Evolutionary conservation across 176 grass and related monocot species (phyloP).

Genomic region (Raddia guianensis): DNA sequence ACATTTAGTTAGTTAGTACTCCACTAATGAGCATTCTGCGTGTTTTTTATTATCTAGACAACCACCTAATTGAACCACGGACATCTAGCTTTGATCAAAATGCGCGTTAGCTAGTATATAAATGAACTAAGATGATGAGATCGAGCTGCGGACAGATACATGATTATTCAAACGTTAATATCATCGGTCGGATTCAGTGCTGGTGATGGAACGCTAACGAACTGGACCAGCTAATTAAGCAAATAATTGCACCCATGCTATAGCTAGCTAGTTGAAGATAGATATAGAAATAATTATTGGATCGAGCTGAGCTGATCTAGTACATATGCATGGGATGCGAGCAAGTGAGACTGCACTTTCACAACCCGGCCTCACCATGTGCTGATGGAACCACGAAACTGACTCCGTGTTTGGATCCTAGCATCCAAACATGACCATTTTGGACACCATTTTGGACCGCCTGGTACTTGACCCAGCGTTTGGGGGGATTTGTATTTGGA

Average conservation of each 20-base stretch:
- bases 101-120: not conserved
- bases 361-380: slow-evolving; percentile 7
- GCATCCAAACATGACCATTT: not conserved
- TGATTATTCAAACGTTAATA: not conserved
- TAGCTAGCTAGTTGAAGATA: not conserved
- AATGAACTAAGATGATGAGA: not conserved
- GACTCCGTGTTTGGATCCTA: slow-evolving; percentile 8
- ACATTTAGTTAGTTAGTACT: too few relatives aligned
- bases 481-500: not conserved
- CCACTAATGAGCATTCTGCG: too few relatives aligned
- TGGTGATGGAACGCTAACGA: not conserved
- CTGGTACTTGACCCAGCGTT: not conserved
- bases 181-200: not conserved
- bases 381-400: slow-evolving; percentile 18
- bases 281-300: slow-evolving; percentile 18
- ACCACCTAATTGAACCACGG: too few relatives aligned
- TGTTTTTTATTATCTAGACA: too few relatives aligned
- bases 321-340: not conserved
- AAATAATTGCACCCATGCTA: slow-evolving; percentile 9
- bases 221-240: not conserved
- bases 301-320: not conserved
- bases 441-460: too few relatives aligned
- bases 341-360: slow-evolving; percentile 31
- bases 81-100: too few relatives aligned
- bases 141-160: not conserved